A percentile compares a stretch with the other conserved stretches of the same genome.
Conservation (phyloP, 106 monocot species). For the Cymbidium sinense region DNA sequence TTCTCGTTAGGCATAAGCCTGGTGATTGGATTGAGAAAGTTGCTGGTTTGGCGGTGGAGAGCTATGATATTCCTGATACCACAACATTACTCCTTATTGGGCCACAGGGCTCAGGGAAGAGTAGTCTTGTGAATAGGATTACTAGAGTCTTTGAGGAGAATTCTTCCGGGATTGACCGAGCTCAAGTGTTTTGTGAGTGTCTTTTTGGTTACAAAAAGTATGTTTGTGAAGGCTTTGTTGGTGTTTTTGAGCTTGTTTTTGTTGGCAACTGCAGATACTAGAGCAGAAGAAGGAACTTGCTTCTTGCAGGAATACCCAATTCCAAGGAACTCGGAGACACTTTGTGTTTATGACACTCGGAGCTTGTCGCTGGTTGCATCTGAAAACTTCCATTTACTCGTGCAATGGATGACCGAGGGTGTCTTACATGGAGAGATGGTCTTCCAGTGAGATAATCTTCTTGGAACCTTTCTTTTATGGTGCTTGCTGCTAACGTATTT, state of each 20-base stretch:
- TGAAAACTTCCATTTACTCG: conserved; percentile 37
- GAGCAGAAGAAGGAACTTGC: conserved; percentile 13
- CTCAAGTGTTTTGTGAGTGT: conserved; percentile 35
- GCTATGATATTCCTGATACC: conserved; percentile 33
- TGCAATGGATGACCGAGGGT: conserved; percentile 49
- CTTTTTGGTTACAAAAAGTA: neutral
- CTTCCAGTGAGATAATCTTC: conserved; percentile 19
- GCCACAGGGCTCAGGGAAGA: conserved; percentile 50
- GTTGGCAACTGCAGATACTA: neutral
- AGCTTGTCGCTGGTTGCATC: conserved; percentile 19
- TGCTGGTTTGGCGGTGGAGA: conserved; percentile 6
- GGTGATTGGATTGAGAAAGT: conserved; percentile 39
- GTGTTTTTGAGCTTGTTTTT: neutral
- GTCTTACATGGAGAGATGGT: conserved; percentile 40
- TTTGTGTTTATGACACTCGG: conserved; percentile 54
- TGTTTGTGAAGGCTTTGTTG: neutral
- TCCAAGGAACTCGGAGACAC: conserved; percentile 38
- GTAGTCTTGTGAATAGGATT: conserved; percentile 44
- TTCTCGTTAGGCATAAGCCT: conserved; percentile 33
- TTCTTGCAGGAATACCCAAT: conserved; percentile 60
- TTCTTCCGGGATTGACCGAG: conserved; percentile 18
- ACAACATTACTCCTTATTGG: conserved; percentile 52
- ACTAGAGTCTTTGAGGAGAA: conserved; percentile 37
- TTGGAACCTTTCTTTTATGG: neutral
- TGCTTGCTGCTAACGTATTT: neutral